These are phyloP conservation scores for Ophiorrhiza pumila DNA, from an alignment of 257 asterid genomes.

Conservation along the genomic window DNA sequence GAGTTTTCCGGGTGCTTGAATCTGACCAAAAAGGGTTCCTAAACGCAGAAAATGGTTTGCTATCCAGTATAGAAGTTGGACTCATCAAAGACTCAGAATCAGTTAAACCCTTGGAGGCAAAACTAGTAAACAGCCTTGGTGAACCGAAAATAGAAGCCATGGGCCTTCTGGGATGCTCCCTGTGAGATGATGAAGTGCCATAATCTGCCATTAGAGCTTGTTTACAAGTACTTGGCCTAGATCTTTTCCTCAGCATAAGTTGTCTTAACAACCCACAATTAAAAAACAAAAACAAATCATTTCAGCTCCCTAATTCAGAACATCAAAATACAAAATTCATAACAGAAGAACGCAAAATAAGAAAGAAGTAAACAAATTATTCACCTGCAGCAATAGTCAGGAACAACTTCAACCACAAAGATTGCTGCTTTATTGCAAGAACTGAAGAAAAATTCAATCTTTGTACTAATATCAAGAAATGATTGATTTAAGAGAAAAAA, in stretches of 20 bases:
- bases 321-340: neutral
- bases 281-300: constrained; percentile 12
- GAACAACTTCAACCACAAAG: constrained; percentile 13
- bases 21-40: constrained; percentile 53
- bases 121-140: constrained; percentile 56
- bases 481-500: neutral
- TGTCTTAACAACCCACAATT: constrained; percentile 21
- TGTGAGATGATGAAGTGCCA: constrained; percentile 39
- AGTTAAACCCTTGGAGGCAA: constrained; percentile 35
- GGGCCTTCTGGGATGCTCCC: constrained; percentile 33
- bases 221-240: constrained; percentile 11
- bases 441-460: constrained; percentile 16
- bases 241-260: constrained; percentile 24
- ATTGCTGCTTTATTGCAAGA: constrained; percentile 12
- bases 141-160: constrained; percentile 55
- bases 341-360: neutral
- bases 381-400: constrained; percentile 28
- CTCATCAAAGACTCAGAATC: constrained; percentile 56
- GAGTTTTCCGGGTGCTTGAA: constrained; percentile 33
- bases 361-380: constrained; percentile 3
- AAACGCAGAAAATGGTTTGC: constrained; percentile 38
- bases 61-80: constrained; percentile 82
- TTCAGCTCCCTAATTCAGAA: constrained; percentile 15
- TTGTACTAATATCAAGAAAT: neutral
- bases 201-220: constrained; percentile 57